phyloP scores from a whole-genome alignment of 176 grass and related monocot species.

The Chloris gayana region DNA sequence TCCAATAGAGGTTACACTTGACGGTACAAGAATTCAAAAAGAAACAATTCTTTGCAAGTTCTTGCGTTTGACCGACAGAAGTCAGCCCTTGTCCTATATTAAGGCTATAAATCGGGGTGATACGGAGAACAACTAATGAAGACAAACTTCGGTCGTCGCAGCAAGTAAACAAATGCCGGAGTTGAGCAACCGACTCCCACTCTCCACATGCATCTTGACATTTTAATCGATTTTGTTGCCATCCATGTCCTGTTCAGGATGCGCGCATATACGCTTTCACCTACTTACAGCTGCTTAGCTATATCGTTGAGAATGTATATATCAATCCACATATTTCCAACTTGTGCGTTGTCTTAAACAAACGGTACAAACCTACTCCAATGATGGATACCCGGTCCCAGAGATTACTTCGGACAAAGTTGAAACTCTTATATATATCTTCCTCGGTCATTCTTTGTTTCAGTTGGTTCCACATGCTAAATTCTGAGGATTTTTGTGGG shows the following conservation, averaged over 20 bases:
- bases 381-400: not conserved
- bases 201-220: not conserved
- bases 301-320: not conserved
- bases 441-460: not conserved
- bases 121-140: not conserved
- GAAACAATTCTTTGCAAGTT: not conserved
- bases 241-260: not conserved
- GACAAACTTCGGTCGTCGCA: not conserved
- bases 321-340: not conserved
- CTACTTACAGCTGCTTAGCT: not conserved
- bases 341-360: constrained; percentile 14
- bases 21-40: not conserved
- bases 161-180: not conserved
- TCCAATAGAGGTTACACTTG: not conserved
- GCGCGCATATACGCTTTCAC: not conserved
- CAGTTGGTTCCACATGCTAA: too few relatives aligned
- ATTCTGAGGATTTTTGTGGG: too few relatives aligned
- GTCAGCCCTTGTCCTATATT: not conserved
- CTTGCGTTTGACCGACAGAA: constrained; percentile 15
- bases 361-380: not conserved
- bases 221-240: not conserved
- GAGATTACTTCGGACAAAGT: not conserved
- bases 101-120: not conserved
- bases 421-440: not conserved
- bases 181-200: not conserved